Conservation (phyloP, 176 grass and related monocot genomes). For the Miscanthus lutarioriparius region DNA sequence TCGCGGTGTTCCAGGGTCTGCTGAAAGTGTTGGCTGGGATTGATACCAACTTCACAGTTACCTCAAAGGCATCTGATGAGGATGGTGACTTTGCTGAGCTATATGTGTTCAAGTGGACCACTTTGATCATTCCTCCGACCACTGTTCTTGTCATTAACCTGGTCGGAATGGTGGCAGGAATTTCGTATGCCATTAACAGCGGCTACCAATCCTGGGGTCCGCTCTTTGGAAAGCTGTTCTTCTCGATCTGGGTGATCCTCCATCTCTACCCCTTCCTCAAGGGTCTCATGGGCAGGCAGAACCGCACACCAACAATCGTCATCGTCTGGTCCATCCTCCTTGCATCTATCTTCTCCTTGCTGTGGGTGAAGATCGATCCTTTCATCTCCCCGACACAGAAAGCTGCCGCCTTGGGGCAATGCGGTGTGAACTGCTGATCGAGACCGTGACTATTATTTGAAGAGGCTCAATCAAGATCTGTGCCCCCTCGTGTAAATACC, state of each 20-base stretch:
- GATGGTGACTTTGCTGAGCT: constrained; percentile 91
- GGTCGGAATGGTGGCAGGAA: constrained; percentile 89
- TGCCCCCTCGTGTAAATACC: constrained; percentile 61
- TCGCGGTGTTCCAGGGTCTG: constrained; percentile 88
- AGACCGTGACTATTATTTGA: not conserved
- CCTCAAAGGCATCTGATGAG: constrained; percentile 84
- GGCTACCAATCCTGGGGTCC: constrained; percentile 97
- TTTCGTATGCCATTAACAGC: constrained; percentile 91
- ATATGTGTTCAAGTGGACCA: constrained; percentile 97
- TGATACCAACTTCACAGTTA: constrained; percentile 97
- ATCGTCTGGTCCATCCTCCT: constrained; percentile 97
- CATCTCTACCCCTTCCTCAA: constrained; percentile 98
- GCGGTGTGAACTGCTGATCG: constrained; percentile 83
- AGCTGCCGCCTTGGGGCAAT: constrained; percentile 59
- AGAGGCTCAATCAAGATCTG: constrained; percentile 36
- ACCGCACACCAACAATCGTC: constrained; percentile 87
- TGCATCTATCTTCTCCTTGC: constrained; percentile 86
- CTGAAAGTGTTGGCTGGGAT: constrained; percentile 85
- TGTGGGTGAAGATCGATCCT: constrained; percentile 93
- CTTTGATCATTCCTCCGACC: constrained; percentile 81
- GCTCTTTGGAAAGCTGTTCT: constrained; percentile 88
- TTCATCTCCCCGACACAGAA: constrained; percentile 81
- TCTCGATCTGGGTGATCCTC: constrained; percentile 96
- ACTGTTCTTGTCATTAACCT: constrained; percentile 87
- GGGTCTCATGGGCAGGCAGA: constrained; percentile 91